Evolutionary conservation across 2,329 filamentous ascomycete species (phyloP).

Genomic region (Diplodia mutila): DNA sequence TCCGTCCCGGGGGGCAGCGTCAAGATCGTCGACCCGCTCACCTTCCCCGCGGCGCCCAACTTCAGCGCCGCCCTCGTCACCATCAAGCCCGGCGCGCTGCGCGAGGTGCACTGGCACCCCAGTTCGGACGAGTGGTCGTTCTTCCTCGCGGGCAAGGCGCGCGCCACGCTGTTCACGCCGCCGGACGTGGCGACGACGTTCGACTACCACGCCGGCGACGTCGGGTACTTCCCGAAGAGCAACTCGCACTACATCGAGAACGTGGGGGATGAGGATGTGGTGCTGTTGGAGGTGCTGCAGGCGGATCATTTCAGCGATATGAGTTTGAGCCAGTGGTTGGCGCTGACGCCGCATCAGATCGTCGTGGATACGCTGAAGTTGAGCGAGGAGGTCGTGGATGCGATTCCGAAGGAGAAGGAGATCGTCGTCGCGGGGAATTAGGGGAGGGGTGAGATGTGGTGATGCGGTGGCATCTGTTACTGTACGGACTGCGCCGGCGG

Average conservation of each 20-base stretch:
- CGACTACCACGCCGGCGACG: constrained; percentile 29
- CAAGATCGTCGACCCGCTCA: constrained; percentile 30
- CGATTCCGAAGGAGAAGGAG: constrained; percentile 51
- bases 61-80: constrained; percentile 29
- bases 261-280: constrained; percentile 27
- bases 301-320: constrained; percentile 28
- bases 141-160: constrained; percentile 27
- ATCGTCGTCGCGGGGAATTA: constrained; percentile 15
- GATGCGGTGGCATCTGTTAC: neutral
- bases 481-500: neutral
- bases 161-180: constrained; percentile 29
- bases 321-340: constrained; percentile 34
- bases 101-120: constrained; percentile 31
- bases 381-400: constrained; percentile 43
- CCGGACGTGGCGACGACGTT: constrained; percentile 27
- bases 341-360: constrained; percentile 60
- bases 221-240: constrained; percentile 28
- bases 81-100: constrained; percentile 29
- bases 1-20: constrained; percentile 29
- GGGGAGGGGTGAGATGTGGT: too few species aligned
- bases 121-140: constrained; percentile 28
- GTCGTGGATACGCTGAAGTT: constrained; percentile 60
- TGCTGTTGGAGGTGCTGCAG: constrained; percentile 29
- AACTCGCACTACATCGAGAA: constrained; percentile 30
- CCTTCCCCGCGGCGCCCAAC: constrained; percentile 28